Conservation (phyloP, 2,329 filamentous ascomycete species). For the Calycina marina region DNA sequence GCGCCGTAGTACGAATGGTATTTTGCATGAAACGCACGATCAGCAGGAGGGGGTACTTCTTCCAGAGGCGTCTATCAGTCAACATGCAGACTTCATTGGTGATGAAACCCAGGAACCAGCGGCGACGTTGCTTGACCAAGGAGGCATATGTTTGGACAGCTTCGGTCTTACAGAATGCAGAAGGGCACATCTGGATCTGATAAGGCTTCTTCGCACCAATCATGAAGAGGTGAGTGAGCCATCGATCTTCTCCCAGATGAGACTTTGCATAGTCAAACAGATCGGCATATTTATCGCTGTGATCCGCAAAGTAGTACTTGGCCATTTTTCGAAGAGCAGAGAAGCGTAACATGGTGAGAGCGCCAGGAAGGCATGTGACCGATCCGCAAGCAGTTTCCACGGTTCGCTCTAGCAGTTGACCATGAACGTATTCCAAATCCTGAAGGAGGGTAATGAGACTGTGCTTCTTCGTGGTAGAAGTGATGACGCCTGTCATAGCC, state of each 20-base stretch:
- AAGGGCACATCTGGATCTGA: conserved; percentile 96
- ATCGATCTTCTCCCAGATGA: conserved; percentile 87
- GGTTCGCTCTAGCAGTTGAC: conserved; percentile 87
- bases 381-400: conserved; percentile 90
- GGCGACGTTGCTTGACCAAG: conserved; percentile 81
- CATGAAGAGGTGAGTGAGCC: conserved; percentile 98
- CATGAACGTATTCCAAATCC: conserved; percentile 97
- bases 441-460: conserved; percentile 84
- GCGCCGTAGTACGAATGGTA: conserved; percentile 83
- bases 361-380: conserved; percentile 87
- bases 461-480: conserved; percentile 78
- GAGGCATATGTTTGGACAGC: conserved; percentile 79
- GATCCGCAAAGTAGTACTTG: conserved; percentile 96
- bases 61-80: conserved; percentile 86
- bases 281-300: conserved; percentile 88
- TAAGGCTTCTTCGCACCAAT: conserved; percentile 85
- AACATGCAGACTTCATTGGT: conserved; percentile 98
- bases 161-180: conserved; percentile 96
- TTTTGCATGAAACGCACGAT: conserved; percentile 88
- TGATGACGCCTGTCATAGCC: conserved; percentile 96
- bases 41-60: conserved; percentile 73
- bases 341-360: conserved; percentile 89
- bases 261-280: conserved; percentile 95
- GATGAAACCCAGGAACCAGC: conserved; percentile 96
- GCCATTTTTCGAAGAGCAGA: conserved; percentile 95